These are phyloP conservation scores for Talaromyces ruber DNA, from an alignment of 495 filamentous ascomycete species.

Conservation along the genomic window DNA sequence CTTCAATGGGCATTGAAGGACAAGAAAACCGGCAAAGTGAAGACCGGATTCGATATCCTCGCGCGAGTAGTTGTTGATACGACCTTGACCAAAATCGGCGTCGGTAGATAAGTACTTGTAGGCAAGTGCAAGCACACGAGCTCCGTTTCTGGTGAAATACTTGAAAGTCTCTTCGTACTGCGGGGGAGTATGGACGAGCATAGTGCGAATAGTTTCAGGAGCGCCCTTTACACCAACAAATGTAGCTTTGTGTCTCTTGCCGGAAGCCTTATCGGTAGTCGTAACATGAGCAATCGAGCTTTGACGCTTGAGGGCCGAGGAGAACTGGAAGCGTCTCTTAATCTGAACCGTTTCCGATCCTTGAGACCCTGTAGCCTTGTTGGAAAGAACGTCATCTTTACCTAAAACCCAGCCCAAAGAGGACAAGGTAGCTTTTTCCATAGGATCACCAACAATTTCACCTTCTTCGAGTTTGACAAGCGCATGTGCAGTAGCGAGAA, in stretches of 20 bases:
- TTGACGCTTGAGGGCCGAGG: constrained; percentile 89
- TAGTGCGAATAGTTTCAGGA: constrained; percentile 89
- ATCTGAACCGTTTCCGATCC: constrained; percentile 69
- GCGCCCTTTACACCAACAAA: constrained; percentile 96
- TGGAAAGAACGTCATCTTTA: constrained; percentile 68
- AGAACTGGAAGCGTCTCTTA: constrained; percentile 96
- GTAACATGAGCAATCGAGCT: constrained; percentile 83
- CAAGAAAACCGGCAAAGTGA: constrained; percentile 88
- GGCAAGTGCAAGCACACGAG: constrained; percentile 84
- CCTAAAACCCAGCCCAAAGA: constrained; percentile 89
- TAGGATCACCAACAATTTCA: constrained; percentile 94
- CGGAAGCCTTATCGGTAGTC: constrained; percentile 54
- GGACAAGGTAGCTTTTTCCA: constrained; percentile 92
- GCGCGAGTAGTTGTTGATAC: constrained; percentile 85
- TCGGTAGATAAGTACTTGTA: constrained; percentile 85
- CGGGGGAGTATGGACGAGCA: constrained; percentile 73
- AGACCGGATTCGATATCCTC: constrained; percentile 85
- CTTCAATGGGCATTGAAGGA: constrained; percentile 92
- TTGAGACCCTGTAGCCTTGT: constrained; percentile 34
- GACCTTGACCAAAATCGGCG: constrained; percentile 66
- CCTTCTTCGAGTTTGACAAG: constrained; percentile 94
- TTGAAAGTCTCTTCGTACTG: constrained; percentile 98
- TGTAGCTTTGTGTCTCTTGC: constrained; percentile 66
- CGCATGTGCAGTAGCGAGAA: constrained; percentile 91
- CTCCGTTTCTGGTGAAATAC: constrained; percentile 91